Base-by-base conservation (phyloP, 768 basidiomycete genomes). In the Lactarius quietus region DNA sequence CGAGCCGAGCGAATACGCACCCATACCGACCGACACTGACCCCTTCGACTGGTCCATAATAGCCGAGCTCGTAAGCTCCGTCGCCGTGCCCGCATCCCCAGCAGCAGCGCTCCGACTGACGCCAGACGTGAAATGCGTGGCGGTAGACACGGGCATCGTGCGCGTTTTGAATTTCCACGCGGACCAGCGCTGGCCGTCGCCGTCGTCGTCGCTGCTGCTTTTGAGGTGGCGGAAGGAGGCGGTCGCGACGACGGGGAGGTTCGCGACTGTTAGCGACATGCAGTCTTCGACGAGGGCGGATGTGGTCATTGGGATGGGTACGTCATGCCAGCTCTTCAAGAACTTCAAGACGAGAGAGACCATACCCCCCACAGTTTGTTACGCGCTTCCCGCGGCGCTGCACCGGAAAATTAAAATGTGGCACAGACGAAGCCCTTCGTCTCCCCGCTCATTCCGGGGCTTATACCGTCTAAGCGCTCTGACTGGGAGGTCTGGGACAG, bases 201-300 rank as follows among this genome's bases (percentile, higher is more conserved):
- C 60, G 45, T 69, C 59, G 3, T 57, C 61, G 29, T 41, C 38
- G 1, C n/a, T n/a, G n/a, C n/a, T n/a, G n/a, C n/a, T n/a, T n/a
- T 56, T 36, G 17, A 69, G 2, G 18, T 18, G 31, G 28, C 63
- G 64, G 26, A 71, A 6, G 17, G 61, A 31, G 10, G 66, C 68
- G 33, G 69, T 65, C 23, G 58, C 65, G 54, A 68, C 63, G 62
- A 67, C 65, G 64, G 69, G 64, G 4, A 62, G 23, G 53, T 62
- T 64, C 8, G 63, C 68, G 39, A 61, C 63, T 0, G 63, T 63
- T 56, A 65, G 63, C 17, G 67, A 63, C 36, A 61, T 69, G 68
- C 64, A 66, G 54, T 71, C 73, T 69, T 75, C 74, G 18, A 75
- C 74, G 55, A 75, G 65, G 10, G 73, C 74, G 18, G 74, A 68